Conservation (phyloP, 2,329 filamentous ascomycete genomes). For the Cercospora sp. region DNA sequence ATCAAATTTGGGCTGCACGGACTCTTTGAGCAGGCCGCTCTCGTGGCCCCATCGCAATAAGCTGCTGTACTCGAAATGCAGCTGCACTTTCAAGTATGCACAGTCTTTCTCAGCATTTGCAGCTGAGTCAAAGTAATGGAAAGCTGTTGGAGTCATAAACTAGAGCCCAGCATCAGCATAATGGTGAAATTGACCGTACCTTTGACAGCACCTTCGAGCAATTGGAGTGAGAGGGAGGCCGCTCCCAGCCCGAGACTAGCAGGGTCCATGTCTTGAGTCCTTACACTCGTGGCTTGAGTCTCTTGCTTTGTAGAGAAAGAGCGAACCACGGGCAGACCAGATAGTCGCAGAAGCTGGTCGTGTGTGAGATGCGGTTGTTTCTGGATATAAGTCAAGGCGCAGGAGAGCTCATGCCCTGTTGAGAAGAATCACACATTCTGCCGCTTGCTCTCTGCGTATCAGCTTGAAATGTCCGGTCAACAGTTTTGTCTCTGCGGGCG, state of each 20-base stretch:
- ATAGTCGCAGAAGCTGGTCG: no score
- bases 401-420: no score
- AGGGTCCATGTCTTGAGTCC: background rate
- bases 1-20: background rate
- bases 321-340: no score
- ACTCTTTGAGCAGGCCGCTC: background rate
- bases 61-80: background rate
- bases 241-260: background rate
- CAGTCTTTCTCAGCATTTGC: background rate
- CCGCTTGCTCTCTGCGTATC: background rate
- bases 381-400: no score
- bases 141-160: background rate
- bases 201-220: background rate
- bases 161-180: background rate
- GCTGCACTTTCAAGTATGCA: background rate
- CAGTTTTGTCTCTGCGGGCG: background rate
- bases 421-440: background rate
- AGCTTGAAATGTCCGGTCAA: background rate
- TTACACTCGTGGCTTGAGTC: no score
- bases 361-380: no score
- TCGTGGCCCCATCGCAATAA: background rate
- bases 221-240: background rate
- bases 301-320: no score
- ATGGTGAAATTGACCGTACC: background rate
- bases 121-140: background rate